Evolutionary conservation across 2,329 filamentous ascomycete species (phyloP), one percentile per base, ranked within the genome.

Genomic region (Fusarium sp.): DNA sequence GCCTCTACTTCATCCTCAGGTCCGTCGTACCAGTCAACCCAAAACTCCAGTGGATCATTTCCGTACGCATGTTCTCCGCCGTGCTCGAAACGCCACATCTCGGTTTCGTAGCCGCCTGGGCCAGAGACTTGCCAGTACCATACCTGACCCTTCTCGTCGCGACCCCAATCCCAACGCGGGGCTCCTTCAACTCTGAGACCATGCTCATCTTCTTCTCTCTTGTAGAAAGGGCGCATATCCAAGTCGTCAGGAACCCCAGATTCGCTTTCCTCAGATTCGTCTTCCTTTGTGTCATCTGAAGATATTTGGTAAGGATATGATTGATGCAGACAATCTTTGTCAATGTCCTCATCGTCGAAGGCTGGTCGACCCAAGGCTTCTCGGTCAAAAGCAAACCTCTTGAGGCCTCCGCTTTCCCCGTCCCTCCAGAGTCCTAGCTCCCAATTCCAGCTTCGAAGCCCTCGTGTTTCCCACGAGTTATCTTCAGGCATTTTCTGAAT

Each of bases 51-150:
- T 1, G 58, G 58, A 4, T 63, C 58, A 4, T 63, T 17, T 1
- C 51, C 41, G 3, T 42, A 47, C 1, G 58, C 51, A 7, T 40
- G 6, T 15, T 64, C 58, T 14, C 41, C 58, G 2, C 43, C 21
- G 15, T 64, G 58, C 4, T 49, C 17, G 18, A 64, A 58, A 21
- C 23, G 35, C 51, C 61, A 63, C 3, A 36, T 11, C 23, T 63
- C 60, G 6, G 60, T 63, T 17, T 18, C 6, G 14, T 58, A 6
- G 2, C 58, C 50, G 6, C 9, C 37, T 48, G 60, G 27, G 6
- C 43, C 50, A 17, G 6, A 4, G 13, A 51, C 45, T 50, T 63
- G 9, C 58, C 60, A 63, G 25, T 47, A 51, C 60, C 60, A 64
- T 9, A 63, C 11, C 1, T 13, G 8, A 1, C 33, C 40, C 1